Evolutionary conservation across 805 yeast genomes (phyloP).

Genomic region (Sungouiella blattae): DNA sequence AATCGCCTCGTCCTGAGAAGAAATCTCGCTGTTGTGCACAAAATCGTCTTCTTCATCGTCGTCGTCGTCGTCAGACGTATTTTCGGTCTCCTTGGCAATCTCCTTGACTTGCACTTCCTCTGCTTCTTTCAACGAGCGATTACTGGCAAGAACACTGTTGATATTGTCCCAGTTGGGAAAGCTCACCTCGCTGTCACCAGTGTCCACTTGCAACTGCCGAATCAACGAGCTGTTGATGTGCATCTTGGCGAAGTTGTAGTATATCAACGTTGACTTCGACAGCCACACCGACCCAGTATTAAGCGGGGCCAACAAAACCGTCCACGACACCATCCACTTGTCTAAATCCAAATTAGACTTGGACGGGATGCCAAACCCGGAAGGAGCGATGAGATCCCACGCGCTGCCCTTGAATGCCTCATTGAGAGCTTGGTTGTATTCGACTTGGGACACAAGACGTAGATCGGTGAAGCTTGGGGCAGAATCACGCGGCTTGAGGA

Average conservation of each 20-base stretch:
- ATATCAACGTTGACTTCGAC: slow-evolving; percentile 63
- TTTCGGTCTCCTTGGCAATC: slow-evolving; percentile 16
- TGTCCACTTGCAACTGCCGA: slow-evolving; percentile 34
- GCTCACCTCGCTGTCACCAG: slow-evolving; percentile 21
- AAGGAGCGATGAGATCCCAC: slow-evolving; percentile 59
- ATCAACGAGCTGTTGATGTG: slow-evolving; percentile 58
- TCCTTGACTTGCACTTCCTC: slow-evolving; percentile 5
- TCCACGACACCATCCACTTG: slow-evolving; percentile 81
- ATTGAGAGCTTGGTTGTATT: slow-evolving; percentile 60
- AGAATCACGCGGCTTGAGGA: neutral
- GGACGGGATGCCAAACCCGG: slow-evolving; percentile 65
- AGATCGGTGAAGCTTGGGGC: slow-evolving; percentile 40
- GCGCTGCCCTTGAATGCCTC: slow-evolving; percentile 56
- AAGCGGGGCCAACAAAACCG: slow-evolving; percentile 61
- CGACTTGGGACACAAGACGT: slow-evolving; percentile 63
- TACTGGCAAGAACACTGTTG: neutral
- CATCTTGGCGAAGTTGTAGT: slow-evolving; percentile 74
- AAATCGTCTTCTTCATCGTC: slow-evolving; percentile 20
- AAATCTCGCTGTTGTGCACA: slow-evolving; percentile 28
- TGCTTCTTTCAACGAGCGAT: too few relatives aligned
- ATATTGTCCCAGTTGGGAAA: slow-evolving; percentile 33
- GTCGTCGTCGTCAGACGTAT: slow-evolving; percentile 19
- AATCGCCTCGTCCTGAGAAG: slow-evolving; percentile 30
- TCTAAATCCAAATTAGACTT: slow-evolving; percentile 63
- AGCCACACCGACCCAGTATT: slow-evolving; percentile 59